Conservation (phyloP, 176 grass and related monocot species). For the Phoenix roebelenii region DNA sequence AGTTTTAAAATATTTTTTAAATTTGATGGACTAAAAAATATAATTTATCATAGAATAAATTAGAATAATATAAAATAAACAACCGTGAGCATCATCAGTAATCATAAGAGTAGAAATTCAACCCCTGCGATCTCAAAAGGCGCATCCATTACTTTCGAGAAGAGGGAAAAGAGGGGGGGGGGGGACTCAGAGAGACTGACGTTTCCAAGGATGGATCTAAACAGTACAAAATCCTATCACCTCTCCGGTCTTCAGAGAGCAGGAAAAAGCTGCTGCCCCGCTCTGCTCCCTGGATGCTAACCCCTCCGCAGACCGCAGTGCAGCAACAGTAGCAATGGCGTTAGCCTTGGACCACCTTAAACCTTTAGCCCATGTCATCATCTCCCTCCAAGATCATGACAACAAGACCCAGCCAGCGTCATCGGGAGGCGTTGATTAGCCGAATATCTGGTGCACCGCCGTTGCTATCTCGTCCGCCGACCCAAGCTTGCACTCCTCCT, state of each 20-base stretch:
- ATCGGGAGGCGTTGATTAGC: conserved; percentile 49
- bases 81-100: too few species aligned
- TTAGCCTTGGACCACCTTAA: background rate
- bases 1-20: too few species aligned
- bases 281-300: too few species aligned
- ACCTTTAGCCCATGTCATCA: background rate
- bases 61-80: too few species aligned
- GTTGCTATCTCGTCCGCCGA: conserved; percentile 91
- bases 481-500: conserved; percentile 78
- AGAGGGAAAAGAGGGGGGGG: background rate
- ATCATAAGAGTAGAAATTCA: too few species aligned
- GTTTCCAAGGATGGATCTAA: background rate
- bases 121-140: too few species aligned
- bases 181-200: background rate
- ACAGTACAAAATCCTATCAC: background rate
- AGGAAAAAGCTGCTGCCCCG: background rate
- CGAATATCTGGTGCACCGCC: conserved; percentile 87
- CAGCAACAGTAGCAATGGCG: too few species aligned
- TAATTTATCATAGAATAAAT: too few species aligned
- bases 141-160: background rate
- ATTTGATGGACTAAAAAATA: too few species aligned
- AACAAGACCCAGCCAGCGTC: conserved; percentile 11
- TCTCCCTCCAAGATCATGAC: background rate
- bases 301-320: too few species aligned
- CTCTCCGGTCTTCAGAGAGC: background rate